Base-by-base conservation (phyloP, 495 filamentous ascomycete genomes). In the Parathielavia hyrcaniae region DNA sequence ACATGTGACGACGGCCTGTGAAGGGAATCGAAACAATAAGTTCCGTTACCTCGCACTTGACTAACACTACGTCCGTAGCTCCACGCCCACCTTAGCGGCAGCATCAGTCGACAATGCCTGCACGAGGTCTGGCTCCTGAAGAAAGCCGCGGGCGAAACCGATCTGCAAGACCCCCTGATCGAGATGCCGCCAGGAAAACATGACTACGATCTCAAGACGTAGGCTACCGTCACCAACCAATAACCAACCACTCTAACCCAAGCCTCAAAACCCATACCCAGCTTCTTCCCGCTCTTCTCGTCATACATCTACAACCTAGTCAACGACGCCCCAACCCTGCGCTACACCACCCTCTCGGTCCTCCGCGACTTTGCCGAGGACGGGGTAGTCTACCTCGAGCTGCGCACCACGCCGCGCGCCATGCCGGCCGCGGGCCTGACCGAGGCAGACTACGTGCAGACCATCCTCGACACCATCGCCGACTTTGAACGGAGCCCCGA, bases 21-120 rank as follows among this genome's bases (percentile, higher is more conserved):
- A 30, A 30, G 26, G 26, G 3, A 30, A n/a, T n/a, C n/a, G n/a
- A n/a, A n/a, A n/a, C n/a, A n/a, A n/a, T n/a, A n/a, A n/a, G n/a
- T n/a, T n/a, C 6, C 26, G 6, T 3, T 30, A 30, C 26, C 26
- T 30, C 26, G 26, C 26, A 20, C 3, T 17, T 5, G 13, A 44
- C 20, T 12, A 9, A 51, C 16, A 26, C 22, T 17, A 19, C 60
- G 43, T 43, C 36, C 8, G 23, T 64, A 92, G 85, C 79, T 95
- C 17, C 90, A 95, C 61, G 89, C 89, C 57, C 89, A 93, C 70
- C 80, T 95, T 35, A 87, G 81, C 44, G 89, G 90, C 46, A 90
- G 86, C 68, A 91, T 93, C 71, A 86, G 82, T 67, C 82, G 83
- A 14, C 69, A 85, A 72, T 86, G 81, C 53, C 81, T 93, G 1